Base-by-base conservation (phyloP, 2,329 filamentous ascomycete genomes). In the Cryphonectria naterciae region DNA sequence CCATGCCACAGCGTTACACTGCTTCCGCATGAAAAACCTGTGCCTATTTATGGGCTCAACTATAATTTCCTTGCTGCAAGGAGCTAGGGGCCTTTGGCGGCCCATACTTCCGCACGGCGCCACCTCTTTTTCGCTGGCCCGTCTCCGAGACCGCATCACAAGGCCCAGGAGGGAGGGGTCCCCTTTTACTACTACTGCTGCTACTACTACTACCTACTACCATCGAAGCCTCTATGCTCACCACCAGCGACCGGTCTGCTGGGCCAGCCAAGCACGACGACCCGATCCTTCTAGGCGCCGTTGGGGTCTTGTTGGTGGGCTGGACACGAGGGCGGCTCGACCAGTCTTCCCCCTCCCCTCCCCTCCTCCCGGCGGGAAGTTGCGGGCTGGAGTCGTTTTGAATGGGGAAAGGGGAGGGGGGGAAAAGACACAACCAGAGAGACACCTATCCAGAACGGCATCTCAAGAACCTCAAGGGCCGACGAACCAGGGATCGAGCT, bases 31-130 rank as follows among this genome's bases (percentile, higher is more conserved):
- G 62, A 71, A 58, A 61, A 61, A 49, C 46, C 58, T 56, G n/a
- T 63, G 46, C 46, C 69, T 71, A 71, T 71, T 71, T 71, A 68
- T 71, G 69, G 69, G 69, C 46, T 65, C 66, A 68, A 68, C 69
- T 65, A 61, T 71, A 71, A 71, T 71, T 65, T 71, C 69, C 54
- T 60, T 68, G 13, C 69, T 71, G 69, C 66, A 68, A 65, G 66
- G 56, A 41, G 46, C 66, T 68, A 61, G 69, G 69, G 69, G 52
- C 49, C 52, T 32, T n/a, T 28, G 58, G 61, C 58, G 39, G 69
- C 37, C 69, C 58, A 61, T 64, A 25, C 32, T 46, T 63, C 32
- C 61, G 67, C 58, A 62, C 67, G 6, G 61, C 63, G 43, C 46
- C 58, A 19, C n/a, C 37, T 4, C 17, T 13, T 41, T 1, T 25